A percentile compares a stretch with the other conserved stretches of the same genome.
Evolutionary conservation across 2,329 filamentous ascomycete genomes (phyloP).

Genomic region (Colletotrichum endophyticum): DNA sequence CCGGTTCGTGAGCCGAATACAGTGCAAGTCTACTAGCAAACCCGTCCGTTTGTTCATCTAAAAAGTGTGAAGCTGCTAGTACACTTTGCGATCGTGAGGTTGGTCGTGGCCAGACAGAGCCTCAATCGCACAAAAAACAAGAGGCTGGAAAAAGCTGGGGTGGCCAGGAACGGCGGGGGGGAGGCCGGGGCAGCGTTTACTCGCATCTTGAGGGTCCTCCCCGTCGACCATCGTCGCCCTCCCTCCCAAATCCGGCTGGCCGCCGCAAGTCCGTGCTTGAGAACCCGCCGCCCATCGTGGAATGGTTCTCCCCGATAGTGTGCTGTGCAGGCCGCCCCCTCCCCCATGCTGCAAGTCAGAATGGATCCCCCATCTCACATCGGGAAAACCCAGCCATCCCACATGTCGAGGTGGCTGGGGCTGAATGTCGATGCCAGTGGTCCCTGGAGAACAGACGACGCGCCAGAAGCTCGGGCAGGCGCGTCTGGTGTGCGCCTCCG

Average conservation of each 20-base stretch:
- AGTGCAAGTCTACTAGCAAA: not conserved
- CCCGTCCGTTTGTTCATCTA: not conserved
- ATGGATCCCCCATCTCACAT: not conserved
- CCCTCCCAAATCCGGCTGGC: not conserved
- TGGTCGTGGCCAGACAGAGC: not conserved
- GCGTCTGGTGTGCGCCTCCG: not conserved
- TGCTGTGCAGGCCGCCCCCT: not conserved
- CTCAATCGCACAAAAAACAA: not conserved
- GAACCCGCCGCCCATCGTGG: not conserved
- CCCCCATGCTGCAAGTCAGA: not conserved
- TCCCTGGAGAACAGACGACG: not conserved
- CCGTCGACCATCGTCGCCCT: not conserved
- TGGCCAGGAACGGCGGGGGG: not conserved
- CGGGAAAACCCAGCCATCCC: not conserved
- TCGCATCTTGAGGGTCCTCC: not conserved
- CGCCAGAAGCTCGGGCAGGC: not conserved
- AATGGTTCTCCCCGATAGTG: not conserved
- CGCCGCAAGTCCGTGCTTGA: not conserved
- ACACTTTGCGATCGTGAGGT: not conserved
- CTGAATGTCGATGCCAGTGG: not conserved
- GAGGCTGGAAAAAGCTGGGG: not conserved
- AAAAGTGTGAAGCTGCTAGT: not conserved
- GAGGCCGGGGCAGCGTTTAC: not conserved
- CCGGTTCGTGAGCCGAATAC: not conserved
- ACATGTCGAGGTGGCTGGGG: not conserved